A percentile compares a stretch with the other conserved stretches of the same genome.
Evolutionary conservation across 805 yeast genomes (phyloP).

Genomic region (Wickerhamomyces queroliae): DNA sequence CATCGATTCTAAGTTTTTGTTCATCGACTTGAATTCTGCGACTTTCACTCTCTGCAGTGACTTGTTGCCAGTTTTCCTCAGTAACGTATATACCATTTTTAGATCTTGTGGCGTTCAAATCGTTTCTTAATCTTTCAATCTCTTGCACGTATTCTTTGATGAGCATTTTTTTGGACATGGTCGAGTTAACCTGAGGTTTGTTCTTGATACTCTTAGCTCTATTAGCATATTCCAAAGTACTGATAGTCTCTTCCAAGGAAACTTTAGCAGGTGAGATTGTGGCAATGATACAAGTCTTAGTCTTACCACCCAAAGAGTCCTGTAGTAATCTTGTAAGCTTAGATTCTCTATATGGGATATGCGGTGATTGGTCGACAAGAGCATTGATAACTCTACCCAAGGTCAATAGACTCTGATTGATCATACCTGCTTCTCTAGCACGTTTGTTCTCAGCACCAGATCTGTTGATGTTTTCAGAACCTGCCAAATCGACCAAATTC

Average conservation of each 20-base stretch:
- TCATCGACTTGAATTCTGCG: slow-evolving; percentile 44
- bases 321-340: slow-evolving; percentile 70
- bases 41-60: slow-evolving; percentile 41
- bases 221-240: slow-evolving; percentile 79
- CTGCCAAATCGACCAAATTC: slow-evolving; percentile 90
- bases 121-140: slow-evolving; percentile 51
- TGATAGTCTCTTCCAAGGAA: slow-evolving; percentile 68
- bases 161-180: slow-evolving; percentile 52
- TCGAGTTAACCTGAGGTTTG: slow-evolving; percentile 56
- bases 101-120: slow-evolving; percentile 54
- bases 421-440: slow-evolving; percentile 89
- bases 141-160: slow-evolving; percentile 49
- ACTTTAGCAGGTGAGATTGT: slow-evolving; percentile 76
- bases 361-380: slow-evolving; percentile 54
- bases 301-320: slow-evolving; percentile 82
- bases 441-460: slow-evolving; percentile 82
- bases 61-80: slow-evolving; percentile 38
- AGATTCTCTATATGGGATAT: slow-evolving; percentile 81
- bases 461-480: slow-evolving; percentile 78
- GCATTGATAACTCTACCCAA: slow-evolving; percentile 84
- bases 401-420: slow-evolving; percentile 78
- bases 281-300: slow-evolving; percentile 83
- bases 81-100: slow-evolving; percentile 66
- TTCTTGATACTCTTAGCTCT: slow-evolving; percentile 74
- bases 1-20: slow-evolving; percentile 39